Conservation (phyloP, 75 land plant genomes). For the Pinus albicaulis region DNA sequence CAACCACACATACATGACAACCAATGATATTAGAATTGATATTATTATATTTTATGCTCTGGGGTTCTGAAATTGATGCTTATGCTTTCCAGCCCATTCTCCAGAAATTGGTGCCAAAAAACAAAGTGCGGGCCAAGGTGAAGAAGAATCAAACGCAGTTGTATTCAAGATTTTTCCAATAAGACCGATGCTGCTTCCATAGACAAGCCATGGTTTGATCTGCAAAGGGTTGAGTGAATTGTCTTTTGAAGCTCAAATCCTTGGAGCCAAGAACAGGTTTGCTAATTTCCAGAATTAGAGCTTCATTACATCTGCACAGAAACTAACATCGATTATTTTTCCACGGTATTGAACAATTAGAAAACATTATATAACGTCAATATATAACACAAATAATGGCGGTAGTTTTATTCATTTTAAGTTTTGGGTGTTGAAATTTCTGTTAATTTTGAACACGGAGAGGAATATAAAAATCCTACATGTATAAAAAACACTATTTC, state of each 20-base stretch:
- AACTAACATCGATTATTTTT: neutral
- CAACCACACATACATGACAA: no score
- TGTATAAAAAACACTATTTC: no score
- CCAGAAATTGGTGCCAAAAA: slow-evolving; percentile 61
- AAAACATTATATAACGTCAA: neutral
- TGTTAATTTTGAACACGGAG: no score
- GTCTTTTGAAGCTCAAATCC: slow-evolving; percentile 43
- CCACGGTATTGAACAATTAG: neutral
- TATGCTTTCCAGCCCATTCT: slow-evolving; percentile 42
- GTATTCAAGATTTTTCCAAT: slow-evolving; percentile 69
- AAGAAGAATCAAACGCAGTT: slow-evolving; percentile 48
- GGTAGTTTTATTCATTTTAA: no score
- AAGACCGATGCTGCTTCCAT: slow-evolving; percentile 65
- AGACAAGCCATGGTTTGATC: slow-evolving; percentile 53
- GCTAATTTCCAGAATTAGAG: slow-evolving; percentile 39
- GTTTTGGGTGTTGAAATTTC: no score
- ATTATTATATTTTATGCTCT: no score
- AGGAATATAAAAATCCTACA: no score
- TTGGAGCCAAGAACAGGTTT: slow-evolving; percentile 40
- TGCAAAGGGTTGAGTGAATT: slow-evolving; percentile 38
- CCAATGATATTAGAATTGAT: no score
- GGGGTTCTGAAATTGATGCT: neutral
- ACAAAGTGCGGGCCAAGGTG: slow-evolving; percentile 30
- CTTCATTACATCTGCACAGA: slow-evolving; percentile 33
- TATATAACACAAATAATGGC: no score